Conservation (phyloP, 805 yeast species). For the Schizosaccharomyces lindneri region DNA sequence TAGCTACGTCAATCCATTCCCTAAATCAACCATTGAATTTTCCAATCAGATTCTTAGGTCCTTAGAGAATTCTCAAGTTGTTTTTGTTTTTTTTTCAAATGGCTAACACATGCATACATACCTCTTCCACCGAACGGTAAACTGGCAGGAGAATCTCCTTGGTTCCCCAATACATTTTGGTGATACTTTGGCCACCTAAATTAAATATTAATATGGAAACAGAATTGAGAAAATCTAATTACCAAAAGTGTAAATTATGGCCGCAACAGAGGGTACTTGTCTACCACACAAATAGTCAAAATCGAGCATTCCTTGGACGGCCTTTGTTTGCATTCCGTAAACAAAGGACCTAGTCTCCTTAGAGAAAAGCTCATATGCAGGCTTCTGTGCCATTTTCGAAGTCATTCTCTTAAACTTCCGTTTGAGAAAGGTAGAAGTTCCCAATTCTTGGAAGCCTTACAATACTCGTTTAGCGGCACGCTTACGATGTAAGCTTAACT, state of each 20-base stretch:
- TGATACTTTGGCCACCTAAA: conserved; percentile 6
- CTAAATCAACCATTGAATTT: too few species aligned
- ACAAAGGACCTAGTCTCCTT: conserved; percentile 22
- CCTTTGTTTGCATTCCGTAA: conserved; percentile 23
- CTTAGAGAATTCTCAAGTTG: too few species aligned
- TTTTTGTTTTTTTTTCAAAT: too few species aligned
- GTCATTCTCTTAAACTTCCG: neutral
- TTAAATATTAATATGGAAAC: neutral
- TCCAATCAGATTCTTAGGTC: too few species aligned
- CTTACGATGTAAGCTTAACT: too few species aligned
- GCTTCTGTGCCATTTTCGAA: conserved; percentile 1
- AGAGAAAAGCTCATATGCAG: conserved; percentile 18
- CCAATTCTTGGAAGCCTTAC: too few species aligned
- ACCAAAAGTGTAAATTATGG: conserved; percentile 23
- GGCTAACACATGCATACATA: neutral
- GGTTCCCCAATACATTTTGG: conserved; percentile 26
- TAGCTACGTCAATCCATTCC: too few species aligned
- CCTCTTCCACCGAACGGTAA: conserved; percentile 18
- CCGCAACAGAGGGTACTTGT: conserved; percentile 22
- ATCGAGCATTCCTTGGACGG: conserved; percentile 26
- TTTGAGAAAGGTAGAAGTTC: conserved; percentile 9
- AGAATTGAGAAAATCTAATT: conserved; percentile 15
- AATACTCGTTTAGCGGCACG: too few species aligned
- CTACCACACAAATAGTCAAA: conserved; percentile 23
- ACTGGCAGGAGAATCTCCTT: conserved; percentile 23